A percentile compares a stretch with the other conserved stretches of the same genome.
phyloP scores from a whole-genome alignment of 2,329 filamentous ascomycete species.

The Xylaria sp. region DNA sequence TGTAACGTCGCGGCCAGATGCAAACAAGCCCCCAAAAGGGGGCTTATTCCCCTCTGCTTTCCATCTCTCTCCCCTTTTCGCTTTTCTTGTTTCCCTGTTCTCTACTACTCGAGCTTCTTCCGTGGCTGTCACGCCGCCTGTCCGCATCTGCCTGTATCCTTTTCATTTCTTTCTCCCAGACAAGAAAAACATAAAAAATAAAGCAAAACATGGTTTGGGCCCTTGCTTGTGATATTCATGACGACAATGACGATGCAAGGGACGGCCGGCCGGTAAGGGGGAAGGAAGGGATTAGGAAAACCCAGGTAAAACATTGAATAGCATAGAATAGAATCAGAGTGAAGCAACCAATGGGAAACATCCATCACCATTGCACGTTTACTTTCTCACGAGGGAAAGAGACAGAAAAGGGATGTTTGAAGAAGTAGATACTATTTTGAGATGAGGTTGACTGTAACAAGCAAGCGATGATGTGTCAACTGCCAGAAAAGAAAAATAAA shows the following conservation, averaged over 20 bases:
- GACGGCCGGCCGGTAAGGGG: background rate
- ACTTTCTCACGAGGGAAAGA: constrained; percentile 13
- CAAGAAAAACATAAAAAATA: no score
- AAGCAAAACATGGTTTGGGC: no score
- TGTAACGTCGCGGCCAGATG: background rate
- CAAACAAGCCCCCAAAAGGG: background rate
- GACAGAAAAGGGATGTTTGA: constrained; percentile 3
- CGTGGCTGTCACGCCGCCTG: background rate
- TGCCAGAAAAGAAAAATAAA: background rate
- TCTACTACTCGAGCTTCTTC: background rate
- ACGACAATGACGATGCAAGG: background rate
- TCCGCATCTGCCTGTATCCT: background rate
- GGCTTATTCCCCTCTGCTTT: background rate
- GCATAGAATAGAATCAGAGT: background rate
- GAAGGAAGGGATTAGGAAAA: no score
- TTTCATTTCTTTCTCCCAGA: background rate
- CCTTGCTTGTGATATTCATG: background rate
- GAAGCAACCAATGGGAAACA: background rate
- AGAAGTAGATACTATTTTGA: background rate
- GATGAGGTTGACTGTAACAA: no score
- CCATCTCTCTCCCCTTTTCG: background rate
- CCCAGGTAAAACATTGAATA: no score
- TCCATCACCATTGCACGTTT: background rate
- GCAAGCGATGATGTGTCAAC: background rate
- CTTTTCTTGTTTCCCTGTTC: background rate